Conservation (phyloP, 116 monocot species). For the Dioscorea cayenensis region DNA sequence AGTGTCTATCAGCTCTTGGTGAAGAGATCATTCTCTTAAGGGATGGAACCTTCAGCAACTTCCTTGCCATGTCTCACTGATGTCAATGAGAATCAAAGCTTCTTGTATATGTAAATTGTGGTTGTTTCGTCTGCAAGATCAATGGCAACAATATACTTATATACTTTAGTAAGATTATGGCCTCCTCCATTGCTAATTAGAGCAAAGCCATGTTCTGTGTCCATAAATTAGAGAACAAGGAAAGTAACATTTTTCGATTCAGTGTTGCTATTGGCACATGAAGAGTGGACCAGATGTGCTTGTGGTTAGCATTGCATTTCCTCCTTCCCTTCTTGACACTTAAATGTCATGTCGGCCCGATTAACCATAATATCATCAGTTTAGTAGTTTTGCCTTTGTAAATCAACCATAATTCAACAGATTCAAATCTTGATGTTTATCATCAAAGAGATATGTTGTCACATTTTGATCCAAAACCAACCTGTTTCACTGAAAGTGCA, state of each 20-base stretch:
- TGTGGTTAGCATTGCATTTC: too few relatives aligned
- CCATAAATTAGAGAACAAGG: background rate
- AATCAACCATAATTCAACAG: too few relatives aligned
- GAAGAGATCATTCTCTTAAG: background rate
- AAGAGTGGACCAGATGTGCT: too few relatives aligned
- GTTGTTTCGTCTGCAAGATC: background rate
- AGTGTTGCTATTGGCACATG: too few relatives aligned
- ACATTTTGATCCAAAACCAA: too few relatives aligned
- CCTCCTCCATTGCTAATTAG: background rate
- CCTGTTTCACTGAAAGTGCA: too few relatives aligned
- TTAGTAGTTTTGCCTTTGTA: too few relatives aligned
- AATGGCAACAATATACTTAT: background rate
- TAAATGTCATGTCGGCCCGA: too few relatives aligned
- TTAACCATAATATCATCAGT: too few relatives aligned
- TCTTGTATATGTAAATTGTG: background rate
- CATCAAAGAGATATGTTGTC: too few relatives aligned
- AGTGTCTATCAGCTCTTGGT: background rate
- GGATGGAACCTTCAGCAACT: constrained; percentile 9
- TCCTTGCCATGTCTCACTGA: constrained; percentile 3
- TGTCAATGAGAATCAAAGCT: background rate
- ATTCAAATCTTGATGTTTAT: too few relatives aligned
- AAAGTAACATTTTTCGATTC: background rate
- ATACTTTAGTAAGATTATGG: background rate
- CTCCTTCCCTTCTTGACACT: too few relatives aligned
- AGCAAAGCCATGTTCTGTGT: background rate